Percentiles rank a stretch among this genome's conserved stretches.
These are phyloP conservation scores for Lactarius psammicola DNA, from an alignment of 768 basidiomycete genomes.

Conservation along the genomic window DNA sequence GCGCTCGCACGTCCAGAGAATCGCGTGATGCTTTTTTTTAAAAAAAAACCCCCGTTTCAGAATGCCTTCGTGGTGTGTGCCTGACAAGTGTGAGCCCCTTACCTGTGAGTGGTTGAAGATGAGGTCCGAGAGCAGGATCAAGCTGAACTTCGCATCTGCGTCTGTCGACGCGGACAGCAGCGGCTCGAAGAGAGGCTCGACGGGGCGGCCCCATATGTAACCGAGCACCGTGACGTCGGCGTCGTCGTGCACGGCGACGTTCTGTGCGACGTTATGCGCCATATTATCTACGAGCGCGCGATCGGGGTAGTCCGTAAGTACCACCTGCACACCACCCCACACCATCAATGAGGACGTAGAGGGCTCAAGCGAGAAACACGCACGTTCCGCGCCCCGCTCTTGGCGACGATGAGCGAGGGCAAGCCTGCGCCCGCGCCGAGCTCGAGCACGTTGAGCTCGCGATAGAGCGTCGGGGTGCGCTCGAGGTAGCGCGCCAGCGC, in stretches of 20 bases:
- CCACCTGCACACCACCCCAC: conserved; percentile 45
- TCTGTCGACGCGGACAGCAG: conserved; percentile 28
- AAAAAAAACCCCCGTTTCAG: background rate
- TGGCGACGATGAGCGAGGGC: conserved; percentile 72
- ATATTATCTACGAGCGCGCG: conserved; percentile 72
- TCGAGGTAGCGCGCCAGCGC: conserved; percentile 72
- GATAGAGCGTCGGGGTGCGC: conserved; percentile 46
- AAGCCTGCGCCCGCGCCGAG: conserved; percentile 93
- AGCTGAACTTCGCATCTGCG: conserved; percentile 50
- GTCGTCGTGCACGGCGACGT: conserved; percentile 36
- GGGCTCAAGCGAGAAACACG: no score
- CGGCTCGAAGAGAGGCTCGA: conserved; percentile 44
- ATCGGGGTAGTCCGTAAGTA: conserved; percentile 95
- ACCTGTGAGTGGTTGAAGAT: conserved; percentile 95
- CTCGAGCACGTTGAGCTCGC: conserved; percentile 62
- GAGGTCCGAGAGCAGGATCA: conserved; percentile 89
- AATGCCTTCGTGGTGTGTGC: no score
- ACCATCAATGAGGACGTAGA: no score
- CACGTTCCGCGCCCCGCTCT: conserved; percentile 65
- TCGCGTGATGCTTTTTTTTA: conserved; percentile 70
- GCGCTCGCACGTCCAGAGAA: conserved; percentile 69
- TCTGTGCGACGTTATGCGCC: conserved; percentile 59
- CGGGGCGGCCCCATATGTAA: conserved; percentile 76
- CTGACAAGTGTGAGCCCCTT: background rate
- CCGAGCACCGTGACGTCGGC: conserved; percentile 47